Conservation (phyloP, 257 asterid genomes). For the Nicotiana sylvestris region DNA sequence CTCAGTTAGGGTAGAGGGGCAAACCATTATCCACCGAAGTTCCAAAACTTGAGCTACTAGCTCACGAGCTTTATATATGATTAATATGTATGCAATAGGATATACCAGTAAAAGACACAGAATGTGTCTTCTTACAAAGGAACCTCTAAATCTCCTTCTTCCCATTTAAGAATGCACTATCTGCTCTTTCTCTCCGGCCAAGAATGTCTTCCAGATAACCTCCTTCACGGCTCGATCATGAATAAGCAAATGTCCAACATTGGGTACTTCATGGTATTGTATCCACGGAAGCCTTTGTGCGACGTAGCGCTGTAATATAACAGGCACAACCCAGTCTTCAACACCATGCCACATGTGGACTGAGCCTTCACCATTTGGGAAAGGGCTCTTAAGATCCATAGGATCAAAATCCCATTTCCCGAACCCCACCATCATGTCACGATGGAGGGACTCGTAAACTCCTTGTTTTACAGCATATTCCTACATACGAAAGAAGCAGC, state of each 20-base stretch:
- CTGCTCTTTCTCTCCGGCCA: slow-evolving; percentile 22
- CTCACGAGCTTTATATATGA: not conserved
- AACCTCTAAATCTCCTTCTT: not conserved
- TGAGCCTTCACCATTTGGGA: slow-evolving; percentile 27
- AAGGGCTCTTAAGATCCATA: slow-evolving; percentile 39
- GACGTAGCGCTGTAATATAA: slow-evolving; percentile 36
- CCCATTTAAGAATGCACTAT: not conserved
- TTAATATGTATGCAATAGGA: not conserved
- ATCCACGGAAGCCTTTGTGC: slow-evolving; percentile 46
- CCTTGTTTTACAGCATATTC: slow-evolving; percentile 44
- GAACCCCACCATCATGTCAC: slow-evolving; percentile 48
- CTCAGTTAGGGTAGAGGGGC: no score
- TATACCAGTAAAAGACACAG: not conserved
- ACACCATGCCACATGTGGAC: slow-evolving; percentile 55
- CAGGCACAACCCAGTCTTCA: slow-evolving; percentile 48
- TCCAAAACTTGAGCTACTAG: no score
- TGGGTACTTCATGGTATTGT: not conserved
- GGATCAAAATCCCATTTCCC: slow-evolving; percentile 54
- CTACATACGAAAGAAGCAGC: slow-evolving; percentile 14
- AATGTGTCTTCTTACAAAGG: not conserved
- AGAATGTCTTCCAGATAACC: slow-evolving; percentile 41
- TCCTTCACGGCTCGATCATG: slow-evolving; percentile 19
- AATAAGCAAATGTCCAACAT: slow-evolving; percentile 17
- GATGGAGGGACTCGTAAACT: slow-evolving; percentile 36
- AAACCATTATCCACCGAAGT: no score